Percentiles rank a stretch among this genome's conserved stretches.
These are phyloP conservation scores for Lizonia empirigonia DNA, from an alignment of 2,329 filamentous ascomycete genomes.

Conservation along the genomic window DNA sequence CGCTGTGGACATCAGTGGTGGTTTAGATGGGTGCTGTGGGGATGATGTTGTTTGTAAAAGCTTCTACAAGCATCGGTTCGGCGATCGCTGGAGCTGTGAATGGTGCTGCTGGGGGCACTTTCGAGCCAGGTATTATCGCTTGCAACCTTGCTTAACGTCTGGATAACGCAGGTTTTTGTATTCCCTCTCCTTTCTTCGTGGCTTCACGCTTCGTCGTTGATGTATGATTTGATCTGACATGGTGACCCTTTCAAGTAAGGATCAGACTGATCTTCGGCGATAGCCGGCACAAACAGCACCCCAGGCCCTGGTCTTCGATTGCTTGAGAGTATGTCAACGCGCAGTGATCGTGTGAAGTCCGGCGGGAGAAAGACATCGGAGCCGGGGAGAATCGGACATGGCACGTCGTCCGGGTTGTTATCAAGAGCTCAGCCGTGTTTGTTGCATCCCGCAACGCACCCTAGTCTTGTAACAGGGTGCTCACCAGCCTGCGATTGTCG, in stretches of 20 bases:
- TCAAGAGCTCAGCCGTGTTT: background rate
- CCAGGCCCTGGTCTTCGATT: background rate
- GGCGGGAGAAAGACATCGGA: background rate
- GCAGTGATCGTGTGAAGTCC: background rate
- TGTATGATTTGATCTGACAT: too few species aligned
- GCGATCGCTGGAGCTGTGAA: background rate
- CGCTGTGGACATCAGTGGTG: too few species aligned
- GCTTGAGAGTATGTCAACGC: background rate
- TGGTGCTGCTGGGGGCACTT: background rate
- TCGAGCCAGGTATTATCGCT: background rate
- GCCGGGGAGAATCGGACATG: slow-evolving; percentile 1
- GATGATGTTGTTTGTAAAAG: too few species aligned
- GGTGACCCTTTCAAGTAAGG: background rate
- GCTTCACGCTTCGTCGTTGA: too few species aligned
- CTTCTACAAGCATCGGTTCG: too few species aligned
- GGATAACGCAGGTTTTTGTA: too few species aligned
- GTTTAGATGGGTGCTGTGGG: too few species aligned
- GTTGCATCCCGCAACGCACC: background rate
- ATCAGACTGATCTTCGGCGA: background rate
- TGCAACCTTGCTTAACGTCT: too few species aligned
- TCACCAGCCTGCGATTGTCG: background rate
- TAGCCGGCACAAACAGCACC: background rate
- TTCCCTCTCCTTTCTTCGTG: too few species aligned
- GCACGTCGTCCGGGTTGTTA: background rate
- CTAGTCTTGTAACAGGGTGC: background rate